phyloP scores from a whole-genome alignment of 2,329 filamentous ascomycete genomes.

The Aspergillus sp. region DNA sequence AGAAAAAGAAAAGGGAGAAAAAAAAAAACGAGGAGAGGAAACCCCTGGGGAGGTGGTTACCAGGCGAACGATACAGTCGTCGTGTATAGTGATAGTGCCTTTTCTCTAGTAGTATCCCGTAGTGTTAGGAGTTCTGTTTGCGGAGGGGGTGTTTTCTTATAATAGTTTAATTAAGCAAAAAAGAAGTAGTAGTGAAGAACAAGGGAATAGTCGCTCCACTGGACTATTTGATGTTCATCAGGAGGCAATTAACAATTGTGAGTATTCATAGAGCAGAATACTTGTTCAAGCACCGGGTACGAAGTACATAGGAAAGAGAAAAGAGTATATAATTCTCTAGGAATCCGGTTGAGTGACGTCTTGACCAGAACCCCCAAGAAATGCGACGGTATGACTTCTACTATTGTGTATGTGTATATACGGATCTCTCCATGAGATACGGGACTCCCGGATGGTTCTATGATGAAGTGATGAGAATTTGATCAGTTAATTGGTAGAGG shows the following conservation, averaged over 20 bases:
- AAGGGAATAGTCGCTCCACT: not conserved
- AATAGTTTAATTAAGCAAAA: not conserved
- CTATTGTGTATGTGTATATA: not conserved
- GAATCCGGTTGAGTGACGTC: not conserved
- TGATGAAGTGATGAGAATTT: not conserved
- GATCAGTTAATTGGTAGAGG: not conserved
- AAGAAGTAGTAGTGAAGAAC: not conserved
- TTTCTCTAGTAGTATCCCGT: not conserved
- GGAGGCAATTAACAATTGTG: no score
- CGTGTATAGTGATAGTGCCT: not conserved
- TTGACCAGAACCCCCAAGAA: not conserved
- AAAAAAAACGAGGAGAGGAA: slow-evolving; percentile 2
- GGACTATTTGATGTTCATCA: not conserved
- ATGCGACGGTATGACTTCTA: slow-evolving; percentile 18
- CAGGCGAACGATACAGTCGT: slow-evolving; percentile 19
- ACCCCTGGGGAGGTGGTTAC: slow-evolving; percentile 20
- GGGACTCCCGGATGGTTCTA: not conserved
- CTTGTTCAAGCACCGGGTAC: no score
- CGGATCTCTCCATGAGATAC: not conserved
- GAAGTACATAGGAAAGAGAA: not conserved
- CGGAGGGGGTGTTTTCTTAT: not conserved
- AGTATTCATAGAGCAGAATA: not conserved
- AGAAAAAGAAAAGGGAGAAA: slow-evolving; percentile 2
- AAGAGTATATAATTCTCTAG: not conserved
- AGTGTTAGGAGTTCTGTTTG: not conserved